Conservation (phyloP, 2,329 filamentous ascomycete genomes). For the Fusarium nanum region DNA sequence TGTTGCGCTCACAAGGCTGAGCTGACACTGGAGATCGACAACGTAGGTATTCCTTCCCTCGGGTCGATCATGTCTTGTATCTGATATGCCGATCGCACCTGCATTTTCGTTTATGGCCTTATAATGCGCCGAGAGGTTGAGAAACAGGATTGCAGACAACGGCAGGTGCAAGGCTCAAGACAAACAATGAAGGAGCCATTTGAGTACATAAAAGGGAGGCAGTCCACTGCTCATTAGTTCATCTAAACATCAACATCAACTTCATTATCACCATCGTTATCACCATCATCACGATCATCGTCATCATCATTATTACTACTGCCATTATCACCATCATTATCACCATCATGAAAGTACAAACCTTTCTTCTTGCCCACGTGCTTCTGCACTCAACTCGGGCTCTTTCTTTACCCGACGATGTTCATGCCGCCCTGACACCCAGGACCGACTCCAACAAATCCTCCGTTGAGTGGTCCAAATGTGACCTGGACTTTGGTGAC, state of each 20-base stretch:
- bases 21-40: not conserved
- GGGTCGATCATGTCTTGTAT: not conserved
- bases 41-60: not conserved
- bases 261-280: not conserved
- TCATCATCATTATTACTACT: no score
- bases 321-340: no score
- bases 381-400: not conserved
- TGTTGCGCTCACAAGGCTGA: not conserved
- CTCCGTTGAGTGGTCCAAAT: slow-evolving; percentile 11
- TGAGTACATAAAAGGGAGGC: not conserved
- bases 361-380: not conserved
- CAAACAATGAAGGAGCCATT: not conserved
- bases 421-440: rapidly evolving
- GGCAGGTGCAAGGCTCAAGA: not conserved
- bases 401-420: not conserved
- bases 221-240: rapidly evolving
- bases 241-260: not conserved
- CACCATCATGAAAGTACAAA: slow-evolving; percentile 5
- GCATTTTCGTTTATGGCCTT: not conserved
- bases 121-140: no score
- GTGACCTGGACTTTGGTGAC: slow-evolving; percentile 14
- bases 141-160: not conserved
- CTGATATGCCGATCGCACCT: not conserved
- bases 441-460: not conserved
- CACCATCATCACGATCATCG: not conserved